phyloP scores from a whole-genome alignment of 805 yeast species.

The Deakozyma indianensis region DNA sequence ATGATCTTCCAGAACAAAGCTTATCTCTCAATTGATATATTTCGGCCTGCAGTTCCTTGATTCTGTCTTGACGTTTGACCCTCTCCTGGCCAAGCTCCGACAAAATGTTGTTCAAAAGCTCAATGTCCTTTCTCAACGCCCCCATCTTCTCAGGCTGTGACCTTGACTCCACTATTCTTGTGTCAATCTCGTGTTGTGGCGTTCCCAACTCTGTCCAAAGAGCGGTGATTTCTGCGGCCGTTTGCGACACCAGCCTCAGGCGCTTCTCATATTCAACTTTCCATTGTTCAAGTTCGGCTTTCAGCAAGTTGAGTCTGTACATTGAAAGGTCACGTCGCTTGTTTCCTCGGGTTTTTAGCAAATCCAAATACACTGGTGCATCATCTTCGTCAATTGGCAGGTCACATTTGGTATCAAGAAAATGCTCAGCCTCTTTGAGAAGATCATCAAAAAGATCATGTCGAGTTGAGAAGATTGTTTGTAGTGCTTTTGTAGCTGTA shows the following conservation, averaged over 20 bases:
- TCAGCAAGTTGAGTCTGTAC: conserved; percentile 10
- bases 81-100: conserved; percentile 22
- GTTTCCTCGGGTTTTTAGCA: conserved; percentile 10
- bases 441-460: conserved; percentile 11
- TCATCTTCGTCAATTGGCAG: conserved; percentile 8
- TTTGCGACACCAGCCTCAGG: conserved; percentile 8
- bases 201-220: conserved; percentile 22
- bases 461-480: not conserved
- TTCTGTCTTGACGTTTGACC: conserved; percentile 19
- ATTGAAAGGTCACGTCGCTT: not conserved
- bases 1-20: conserved; percentile 4
- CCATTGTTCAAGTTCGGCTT: conserved; percentile 13
- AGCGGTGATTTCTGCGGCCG: conserved; percentile 14
- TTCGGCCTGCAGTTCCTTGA: conserved; percentile 21
- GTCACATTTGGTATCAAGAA: conserved; percentile 9
- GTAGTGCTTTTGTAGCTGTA: conserved; percentile 8
- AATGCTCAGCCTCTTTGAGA: conserved; percentile 6
- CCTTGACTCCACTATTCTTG: conserved; percentile 11
- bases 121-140: conserved; percentile 15
- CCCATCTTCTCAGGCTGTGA: conserved; percentile 15
- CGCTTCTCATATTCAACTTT: conserved; percentile 12
- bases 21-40: conserved; percentile 44
- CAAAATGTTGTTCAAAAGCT: conserved; percentile 11
- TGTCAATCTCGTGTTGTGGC: conserved; percentile 16
- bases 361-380: conserved; percentile 8